Evolutionary conservation across 495 filamentous ascomycete genomes (phyloP), one percentile per base, ranked within the genome.

Genomic region (Penicillium soppii): DNA sequence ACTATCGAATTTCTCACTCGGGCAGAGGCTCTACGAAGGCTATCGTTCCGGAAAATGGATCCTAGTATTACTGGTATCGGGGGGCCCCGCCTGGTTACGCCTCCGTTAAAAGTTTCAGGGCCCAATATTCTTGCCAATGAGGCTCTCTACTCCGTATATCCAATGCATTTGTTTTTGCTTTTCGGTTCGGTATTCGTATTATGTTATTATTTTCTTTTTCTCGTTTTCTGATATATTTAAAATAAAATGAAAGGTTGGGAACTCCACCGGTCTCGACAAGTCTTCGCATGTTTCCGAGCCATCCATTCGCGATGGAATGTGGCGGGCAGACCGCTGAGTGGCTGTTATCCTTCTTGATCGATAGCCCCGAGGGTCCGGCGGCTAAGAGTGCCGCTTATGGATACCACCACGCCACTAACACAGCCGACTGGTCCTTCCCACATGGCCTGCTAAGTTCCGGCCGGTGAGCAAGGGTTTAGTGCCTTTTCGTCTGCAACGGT

Each of bases 271-370:
- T n/a, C 25, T 49, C 49, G 17, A 45, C 30, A 41, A 37, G 22
- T n/a, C 13, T 13, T 52, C 46, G 45, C 48, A 51, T 50, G 46
- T 48, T 37, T 39, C 39, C 42, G 41, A 51, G 7, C 20, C 42
- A 52, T 44, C 52, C 45, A 54, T 43, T 50, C 32, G 25, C n/a
- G 30, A 22, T 40, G 48, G 29, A 52, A 29, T 43, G 53, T 57
- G 52, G 59, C 62, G 62, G 59, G 51, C 59, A 62, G 56, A 32
- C 10, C 39, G 53, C 56, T 60, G 53, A 62, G 56, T 65, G 62
- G 62, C 56, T 60, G 41, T 8, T 43, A 30, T 35, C 16, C 44
- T n/a, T n/a, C n/a, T 46, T 46, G 54, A 61, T 61, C 54, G 50
- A 57, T 56, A 29, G 26, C 42, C 40, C 58, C 55, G 42, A 56